Conservation (phyloP, 441 rosid species). For the Monsonia emarginata region DNA sequence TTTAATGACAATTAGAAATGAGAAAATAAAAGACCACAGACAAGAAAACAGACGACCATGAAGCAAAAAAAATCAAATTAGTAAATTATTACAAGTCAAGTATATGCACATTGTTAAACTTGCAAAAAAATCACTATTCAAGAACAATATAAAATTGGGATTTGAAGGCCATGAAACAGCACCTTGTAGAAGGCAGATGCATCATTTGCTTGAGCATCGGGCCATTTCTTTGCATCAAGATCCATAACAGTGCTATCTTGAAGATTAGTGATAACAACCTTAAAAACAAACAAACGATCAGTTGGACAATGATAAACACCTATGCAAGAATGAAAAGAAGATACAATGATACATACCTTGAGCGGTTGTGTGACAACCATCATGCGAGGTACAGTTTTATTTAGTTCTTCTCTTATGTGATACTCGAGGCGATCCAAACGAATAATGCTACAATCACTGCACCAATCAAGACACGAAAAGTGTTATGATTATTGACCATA, state of each 20-base stretch:
- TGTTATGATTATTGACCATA: conserved; percentile 8
- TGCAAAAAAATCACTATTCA: not conserved
- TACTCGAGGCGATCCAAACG: conserved; percentile 81
- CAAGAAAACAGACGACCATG: too few relatives aligned
- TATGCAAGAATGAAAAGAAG: conserved; percentile 1
- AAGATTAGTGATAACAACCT: conserved; percentile 75
- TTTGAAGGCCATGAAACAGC: not conserved
- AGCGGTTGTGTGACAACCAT: conserved; percentile 84
- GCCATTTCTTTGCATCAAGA: conserved; percentile 91
- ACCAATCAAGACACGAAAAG: conserved; percentile 17
- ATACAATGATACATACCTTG: conserved; percentile 39
- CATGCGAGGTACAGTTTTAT: conserved; percentile 67
- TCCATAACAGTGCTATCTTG: conserved; percentile 45
- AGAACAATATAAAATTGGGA: not conserved
- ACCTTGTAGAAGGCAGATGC: conserved; percentile 77
- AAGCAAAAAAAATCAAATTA: too few relatives aligned
- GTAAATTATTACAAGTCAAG: not conserved
- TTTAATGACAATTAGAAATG: not conserved
- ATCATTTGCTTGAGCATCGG: conserved; percentile 67
- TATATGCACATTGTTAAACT: not conserved
- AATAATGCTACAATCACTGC: conserved; percentile 80
- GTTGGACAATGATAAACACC: not conserved
- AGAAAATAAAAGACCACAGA: not conserved
- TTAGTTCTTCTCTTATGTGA: conserved; percentile 88
- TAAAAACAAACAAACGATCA: conserved; percentile 14